phyloP scores from a whole-genome alignment of 2,329 filamentous ascomycete species.

The Apiospora rasikravindrae region DNA sequence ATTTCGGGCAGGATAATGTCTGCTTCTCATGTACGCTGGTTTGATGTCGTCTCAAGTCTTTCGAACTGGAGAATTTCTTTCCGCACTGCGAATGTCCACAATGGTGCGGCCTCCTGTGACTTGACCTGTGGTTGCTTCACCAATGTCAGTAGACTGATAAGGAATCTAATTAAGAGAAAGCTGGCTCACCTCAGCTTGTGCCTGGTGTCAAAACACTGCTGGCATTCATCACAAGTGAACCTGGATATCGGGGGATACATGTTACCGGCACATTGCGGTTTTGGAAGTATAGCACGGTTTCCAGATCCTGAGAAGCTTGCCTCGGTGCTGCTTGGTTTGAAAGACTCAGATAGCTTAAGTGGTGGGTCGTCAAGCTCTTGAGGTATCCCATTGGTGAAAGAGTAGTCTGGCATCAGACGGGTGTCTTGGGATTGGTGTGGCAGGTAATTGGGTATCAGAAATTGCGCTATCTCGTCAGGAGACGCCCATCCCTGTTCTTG shows the following conservation, averaged over 20 bases:
- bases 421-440: background rate
- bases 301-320: background rate
- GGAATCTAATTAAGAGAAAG: background rate
- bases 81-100: background rate
- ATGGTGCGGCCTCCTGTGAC: background rate
- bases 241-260: background rate
- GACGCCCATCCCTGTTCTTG: background rate
- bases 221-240: background rate
- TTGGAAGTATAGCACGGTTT: background rate
- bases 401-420: background rate
- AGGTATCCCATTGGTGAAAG: background rate
- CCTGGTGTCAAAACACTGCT: background rate
- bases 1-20: background rate
- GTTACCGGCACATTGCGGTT: background rate
- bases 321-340: no score
- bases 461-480: background rate
- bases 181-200: background rate
- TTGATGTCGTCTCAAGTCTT: background rate
- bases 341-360: background rate
- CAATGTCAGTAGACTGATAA: background rate
- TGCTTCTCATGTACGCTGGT: background rate
- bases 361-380: background rate
- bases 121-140: background rate
- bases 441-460: background rate
- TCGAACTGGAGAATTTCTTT: background rate